Base-by-base conservation (phyloP, 768 basidiomycete species). In the Xerocomellus chrysenteron region DNA sequence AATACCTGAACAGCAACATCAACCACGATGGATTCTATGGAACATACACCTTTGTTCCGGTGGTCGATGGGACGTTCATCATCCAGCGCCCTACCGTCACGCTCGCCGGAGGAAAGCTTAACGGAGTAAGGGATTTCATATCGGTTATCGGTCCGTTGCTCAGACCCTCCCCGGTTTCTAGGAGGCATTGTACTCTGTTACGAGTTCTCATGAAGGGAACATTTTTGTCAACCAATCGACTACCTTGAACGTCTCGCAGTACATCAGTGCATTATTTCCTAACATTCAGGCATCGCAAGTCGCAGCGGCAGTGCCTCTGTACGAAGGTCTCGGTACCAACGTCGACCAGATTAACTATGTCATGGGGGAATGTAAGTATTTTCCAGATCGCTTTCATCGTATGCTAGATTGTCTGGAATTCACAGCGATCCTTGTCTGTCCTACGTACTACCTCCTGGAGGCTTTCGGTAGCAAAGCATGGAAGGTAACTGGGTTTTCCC, bases 361-460 rank as follows among this genome's bases (percentile, higher is more conserved):
- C 14, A 37, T 52, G 33, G 45, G 58, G 4, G 58, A 59, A 36
- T 39, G 58, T 47, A 33, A 37, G 56, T 26, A 4, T 30, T 19
- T 42, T 14, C 30, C 8, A 37, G 2, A 13, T 32, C 11, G 2
- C 37, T 32, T 11, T 30, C 28, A 32, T 42, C 7, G 0, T 14
- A 8, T 11, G 21, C 33, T 10, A 19, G 21, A 14, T 30, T 45
- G 19, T 42, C 30, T 10, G 16, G 12, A 4, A 11, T 26, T 17
- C 21, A 36, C 33, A 58, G 57, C 57, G 8, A 46, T 51, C 21
- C 37, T 58, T 24, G 43, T 58, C 32, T 58, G 56, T 9, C 57
- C 56, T n/a, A 46, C 43, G 0, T 42, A 58, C 21, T 58, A 51
- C 35, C 35, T 58, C 11, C 32, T 58, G 6, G 26, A 42, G 12